Percentiles rank a stretch among this genome's conserved stretches.
Conservation (phyloP, 2,329 filamentous ascomycete genomes). For the Fusarium drepaniforme region DNA sequence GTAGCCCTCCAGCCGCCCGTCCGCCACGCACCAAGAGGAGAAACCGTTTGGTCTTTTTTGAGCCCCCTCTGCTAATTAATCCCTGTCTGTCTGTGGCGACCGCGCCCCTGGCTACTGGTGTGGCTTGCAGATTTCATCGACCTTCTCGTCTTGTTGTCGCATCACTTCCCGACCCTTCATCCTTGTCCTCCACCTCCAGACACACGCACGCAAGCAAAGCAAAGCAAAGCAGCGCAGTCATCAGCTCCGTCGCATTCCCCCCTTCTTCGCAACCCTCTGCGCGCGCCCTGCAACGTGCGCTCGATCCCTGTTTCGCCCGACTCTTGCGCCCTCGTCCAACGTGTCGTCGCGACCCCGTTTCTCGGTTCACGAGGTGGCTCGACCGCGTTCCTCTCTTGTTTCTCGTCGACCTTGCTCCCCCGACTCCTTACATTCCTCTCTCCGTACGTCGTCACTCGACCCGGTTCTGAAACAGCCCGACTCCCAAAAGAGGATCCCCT, state of each 20-base stretch:
- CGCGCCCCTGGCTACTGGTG: constrained; percentile 24
- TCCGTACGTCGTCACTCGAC: constrained; percentile 13
- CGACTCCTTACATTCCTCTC: constrained; percentile 23
- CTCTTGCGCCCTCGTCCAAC: constrained; percentile 39
- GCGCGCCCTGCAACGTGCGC: constrained; percentile 37
- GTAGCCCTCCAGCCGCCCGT: background rate
- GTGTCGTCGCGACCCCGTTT: constrained; percentile 19
- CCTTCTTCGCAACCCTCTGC: background rate
- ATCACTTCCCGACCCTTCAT: constrained; percentile 5
- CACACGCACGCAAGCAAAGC: background rate
- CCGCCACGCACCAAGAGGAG: constrained; percentile 4
- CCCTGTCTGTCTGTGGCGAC: constrained; percentile 26
- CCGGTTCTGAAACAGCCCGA: constrained; percentile 42
- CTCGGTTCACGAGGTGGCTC: constrained; percentile 39
- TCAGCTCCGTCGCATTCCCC: background rate
- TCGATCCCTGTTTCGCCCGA: constrained; percentile 40
- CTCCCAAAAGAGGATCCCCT: constrained; percentile 33
- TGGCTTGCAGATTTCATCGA: constrained; percentile 27
- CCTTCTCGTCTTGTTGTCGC: background rate
- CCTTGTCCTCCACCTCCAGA: background rate
- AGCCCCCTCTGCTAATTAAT: constrained; percentile 6
- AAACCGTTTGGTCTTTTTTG: constrained; percentile 23
- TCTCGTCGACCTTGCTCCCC: constrained; percentile 16
- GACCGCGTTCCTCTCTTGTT: constrained; percentile 33
- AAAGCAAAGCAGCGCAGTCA: background rate